These are phyloP conservation scores for Anastatica hierochuntica DNA, from an alignment of 345 rosid species.

Conservation along the genomic window DNA sequence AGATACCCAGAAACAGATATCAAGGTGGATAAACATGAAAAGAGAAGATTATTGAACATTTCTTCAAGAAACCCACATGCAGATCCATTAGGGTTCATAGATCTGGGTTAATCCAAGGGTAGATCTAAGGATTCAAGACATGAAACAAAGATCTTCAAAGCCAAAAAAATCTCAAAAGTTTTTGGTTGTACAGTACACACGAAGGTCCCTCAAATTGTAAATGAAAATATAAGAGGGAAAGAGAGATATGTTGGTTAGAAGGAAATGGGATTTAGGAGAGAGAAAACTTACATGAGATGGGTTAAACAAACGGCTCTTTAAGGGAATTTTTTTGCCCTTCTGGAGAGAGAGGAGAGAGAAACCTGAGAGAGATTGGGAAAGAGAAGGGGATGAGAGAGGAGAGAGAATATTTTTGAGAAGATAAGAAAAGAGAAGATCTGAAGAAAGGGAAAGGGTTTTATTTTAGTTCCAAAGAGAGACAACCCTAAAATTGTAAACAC, in stretches of 20 bases:
- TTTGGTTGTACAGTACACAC: no score
- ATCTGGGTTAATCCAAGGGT: conserved; percentile 13
- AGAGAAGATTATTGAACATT: neutral
- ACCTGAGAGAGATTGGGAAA: conserved; percentile 36
- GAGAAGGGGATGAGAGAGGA: conserved; percentile 34
- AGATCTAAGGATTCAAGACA: conserved; percentile 17
- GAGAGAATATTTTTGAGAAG: conserved; percentile 11
- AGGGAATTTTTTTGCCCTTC: conserved; percentile 36
- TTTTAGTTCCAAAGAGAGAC: conserved; percentile 7
- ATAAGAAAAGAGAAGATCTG: conserved; percentile 35
- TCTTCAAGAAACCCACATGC: conserved; percentile 5
- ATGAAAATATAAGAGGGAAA: no score
- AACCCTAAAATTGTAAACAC: conserved; percentile 16
- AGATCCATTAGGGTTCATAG: conserved; percentile 7
- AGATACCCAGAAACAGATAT: conserved; percentile 8
- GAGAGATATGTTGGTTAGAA: no score
- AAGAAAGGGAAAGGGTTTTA: conserved; percentile 30
- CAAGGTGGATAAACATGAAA: conserved; percentile 1
- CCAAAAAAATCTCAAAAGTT: no score
- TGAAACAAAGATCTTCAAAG: neutral
- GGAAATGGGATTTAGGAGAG: no score
- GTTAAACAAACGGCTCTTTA: conserved; percentile 35
- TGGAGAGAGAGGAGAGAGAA: conserved; percentile 48
- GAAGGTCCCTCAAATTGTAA: no score
- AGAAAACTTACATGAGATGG: conserved; percentile 84